Evolutionary conservation across 805 yeast genomes (phyloP), one percentile per base, ranked within the genome.

Genomic region (Millerozyma miso): DNA sequence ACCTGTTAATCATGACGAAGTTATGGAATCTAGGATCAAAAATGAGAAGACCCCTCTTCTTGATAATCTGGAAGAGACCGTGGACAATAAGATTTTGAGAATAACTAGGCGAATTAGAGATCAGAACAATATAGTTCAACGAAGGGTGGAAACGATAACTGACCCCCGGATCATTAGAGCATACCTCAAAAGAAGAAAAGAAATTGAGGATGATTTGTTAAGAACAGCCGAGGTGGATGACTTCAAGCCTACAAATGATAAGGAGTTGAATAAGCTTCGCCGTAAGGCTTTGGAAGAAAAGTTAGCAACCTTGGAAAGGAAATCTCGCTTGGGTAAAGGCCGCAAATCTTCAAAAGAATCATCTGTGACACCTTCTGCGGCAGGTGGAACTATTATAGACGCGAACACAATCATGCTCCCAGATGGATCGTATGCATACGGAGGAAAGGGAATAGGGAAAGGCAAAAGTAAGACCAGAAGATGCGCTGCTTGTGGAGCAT

Each of bases 401-500:
- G 73, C 71, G 10, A 69, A 69, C 51, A 67, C 74, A 0, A 73
- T 68, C 3, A 55, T 65, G 53, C 51, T 69, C 42, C 74, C 76
- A 1, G 73, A 69, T 48, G 74, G 74, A 1, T 62, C 71, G 10
- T 63, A 60, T 45, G 73, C 73, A 2, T 59, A 76, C 35, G 76
- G 79, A 31, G 85, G 83, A n/a, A 82, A 80, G 51, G 85, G 86
- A 18, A 77, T 78, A 34, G 88, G 87, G 23, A 84, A 84, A 54
- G 85, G 85, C 26, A 83, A 83, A 54, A 74, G 83, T 23, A 81
- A 80, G 4, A 83, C 85, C 6, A 73, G 99, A 59, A 80, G 88
- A 56, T 91, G 99, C 67, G 90, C 95, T 3, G 84, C 93, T 0
- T 91, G 99, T 73, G 98, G 98, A 17, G 93, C 91, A 10, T 75